Evolutionary conservation across 1,284 basidiomycete species (phyloP).

Genomic region (Uromyces viciae-fabae): DNA sequence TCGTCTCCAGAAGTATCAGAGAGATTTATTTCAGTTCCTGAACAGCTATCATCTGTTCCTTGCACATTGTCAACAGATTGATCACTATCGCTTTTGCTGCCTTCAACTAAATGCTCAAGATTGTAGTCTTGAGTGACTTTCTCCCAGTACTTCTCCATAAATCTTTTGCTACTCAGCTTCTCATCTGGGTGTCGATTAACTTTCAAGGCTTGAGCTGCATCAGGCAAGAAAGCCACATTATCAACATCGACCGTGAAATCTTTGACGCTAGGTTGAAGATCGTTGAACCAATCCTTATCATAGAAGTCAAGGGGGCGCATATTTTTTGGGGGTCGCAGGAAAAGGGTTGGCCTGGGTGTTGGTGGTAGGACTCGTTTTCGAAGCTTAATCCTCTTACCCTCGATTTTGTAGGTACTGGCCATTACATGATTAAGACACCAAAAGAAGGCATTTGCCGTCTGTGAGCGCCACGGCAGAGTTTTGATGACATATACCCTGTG

Average conservation of each 20-base stretch:
- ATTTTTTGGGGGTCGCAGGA: neutral
- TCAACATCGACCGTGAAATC: neutral
- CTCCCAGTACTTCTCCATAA: slow-evolving; percentile 17
- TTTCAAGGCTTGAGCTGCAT: neutral
- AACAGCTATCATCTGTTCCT: neutral
- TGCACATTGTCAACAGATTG: neutral
- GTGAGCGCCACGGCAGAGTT: neutral
- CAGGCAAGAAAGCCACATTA: neutral
- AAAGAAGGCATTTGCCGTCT: neutral
- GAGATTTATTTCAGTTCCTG: neutral
- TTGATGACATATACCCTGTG: neutral
- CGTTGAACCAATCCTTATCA: slow-evolving; percentile 5
- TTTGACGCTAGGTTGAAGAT: slow-evolving; percentile 2
- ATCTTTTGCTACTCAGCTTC: neutral
- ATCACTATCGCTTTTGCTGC: neutral
- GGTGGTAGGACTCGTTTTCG: neutral
- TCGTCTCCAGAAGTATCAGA: neutral
- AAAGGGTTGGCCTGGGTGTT: neutral
- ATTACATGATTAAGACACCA: neutral
- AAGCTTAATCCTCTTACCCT: neutral
- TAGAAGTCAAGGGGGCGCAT: slow-evolving; percentile 1
- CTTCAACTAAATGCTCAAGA: slow-evolving; percentile 5
- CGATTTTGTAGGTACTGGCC: neutral
- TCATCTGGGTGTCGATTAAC: neutral
- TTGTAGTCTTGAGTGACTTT: neutral